Conservation (phyloP, 192 early-diverging fungal species). For the Rhizophagus clarus region DNA sequence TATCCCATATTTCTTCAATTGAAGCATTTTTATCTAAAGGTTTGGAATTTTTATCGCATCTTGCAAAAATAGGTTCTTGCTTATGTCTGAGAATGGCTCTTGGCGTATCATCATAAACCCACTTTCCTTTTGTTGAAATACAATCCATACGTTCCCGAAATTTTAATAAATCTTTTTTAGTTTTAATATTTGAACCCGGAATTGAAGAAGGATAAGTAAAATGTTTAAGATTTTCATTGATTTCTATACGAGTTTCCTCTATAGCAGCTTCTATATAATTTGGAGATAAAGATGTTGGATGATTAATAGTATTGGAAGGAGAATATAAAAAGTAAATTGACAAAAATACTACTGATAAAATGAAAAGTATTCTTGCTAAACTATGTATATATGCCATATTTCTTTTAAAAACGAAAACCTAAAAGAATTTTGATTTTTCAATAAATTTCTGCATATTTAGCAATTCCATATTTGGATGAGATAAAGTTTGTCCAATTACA, state of each 20-base stretch:
- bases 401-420: neutral
- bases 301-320: neutral
- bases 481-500: no score
- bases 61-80: conserved; percentile 14
- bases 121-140: conserved; percentile 1
- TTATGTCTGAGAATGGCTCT: conserved; percentile 19
- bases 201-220: neutral
- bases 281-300: neutral
- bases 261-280: neutral
- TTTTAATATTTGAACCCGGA: conserved; percentile 2
- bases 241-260: neutral
- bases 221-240: neutral
- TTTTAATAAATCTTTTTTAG: neutral
- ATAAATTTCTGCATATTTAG: no score
- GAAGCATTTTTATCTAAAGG: neutral
- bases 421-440: no score
- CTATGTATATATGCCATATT: neutral
- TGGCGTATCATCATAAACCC: conserved; percentile 13
- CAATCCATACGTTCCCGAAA: conserved; percentile 5
- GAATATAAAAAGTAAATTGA: conserved; percentile 14
- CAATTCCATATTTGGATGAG: no score
- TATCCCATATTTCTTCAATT: neutral
- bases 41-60: conserved; percentile 6
- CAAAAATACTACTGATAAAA: conserved; percentile 1
- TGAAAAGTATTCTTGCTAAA: neutral